Evolutionary conservation across 1,284 basidiomycete species (phyloP).

Genomic region (Tilletia walkeri): DNA sequence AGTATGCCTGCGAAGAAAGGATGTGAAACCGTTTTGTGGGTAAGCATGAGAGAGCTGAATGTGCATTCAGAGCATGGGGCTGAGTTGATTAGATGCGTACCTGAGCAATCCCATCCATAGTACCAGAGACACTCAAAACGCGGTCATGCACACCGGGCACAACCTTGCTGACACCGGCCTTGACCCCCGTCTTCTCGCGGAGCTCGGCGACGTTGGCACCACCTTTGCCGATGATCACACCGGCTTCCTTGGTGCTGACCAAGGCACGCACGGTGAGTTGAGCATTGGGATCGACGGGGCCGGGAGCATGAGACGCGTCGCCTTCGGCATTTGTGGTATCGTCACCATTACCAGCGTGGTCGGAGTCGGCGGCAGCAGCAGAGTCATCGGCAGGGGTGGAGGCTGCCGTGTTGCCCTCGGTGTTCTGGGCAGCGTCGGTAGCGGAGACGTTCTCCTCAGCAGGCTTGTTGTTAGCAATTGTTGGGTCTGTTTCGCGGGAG

Average conservation of each 20-base stretch:
- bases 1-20: conserved; percentile 71
- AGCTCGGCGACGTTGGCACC: conserved; percentile 97
- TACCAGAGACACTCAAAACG: conserved; percentile 87
- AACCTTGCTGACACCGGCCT: conserved; percentile 97
- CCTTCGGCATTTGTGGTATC: not conserved
- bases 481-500: not conserved
- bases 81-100: conserved; percentile 58
- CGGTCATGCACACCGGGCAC: conserved; percentile 95
- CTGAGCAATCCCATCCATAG: conserved; percentile 86
- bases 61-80: not conserved
- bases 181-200: conserved; percentile 89
- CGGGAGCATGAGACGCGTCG: not conserved
- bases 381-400: not conserved
- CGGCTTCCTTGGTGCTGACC: conserved; percentile 52
- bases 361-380: not conserved
- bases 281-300: conserved; percentile 37
- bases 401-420: not conserved
- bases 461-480: not conserved
- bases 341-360: not conserved
- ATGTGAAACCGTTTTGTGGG: not conserved
- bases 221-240: conserved; percentile 68
- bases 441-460: no score
- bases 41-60: conserved; percentile 21
- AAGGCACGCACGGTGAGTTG: conserved; percentile 44
- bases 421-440: no score